These are phyloP conservation scores for Pyronema domesticum DNA, from an alignment of 495 filamentous ascomycete genomes.

Conservation along the genomic window DNA sequence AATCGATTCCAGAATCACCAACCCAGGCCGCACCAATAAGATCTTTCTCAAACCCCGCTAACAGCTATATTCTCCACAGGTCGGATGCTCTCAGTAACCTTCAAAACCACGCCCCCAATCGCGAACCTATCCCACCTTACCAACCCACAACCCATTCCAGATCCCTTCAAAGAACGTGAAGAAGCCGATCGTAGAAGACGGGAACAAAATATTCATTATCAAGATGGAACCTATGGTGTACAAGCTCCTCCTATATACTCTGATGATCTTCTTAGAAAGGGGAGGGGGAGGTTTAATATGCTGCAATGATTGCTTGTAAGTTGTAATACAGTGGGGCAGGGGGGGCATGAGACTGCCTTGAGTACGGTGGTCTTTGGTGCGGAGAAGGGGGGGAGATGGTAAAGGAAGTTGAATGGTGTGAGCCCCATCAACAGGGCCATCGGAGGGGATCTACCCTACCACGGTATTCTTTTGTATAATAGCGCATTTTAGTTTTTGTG, in stretches of 20 bases:
- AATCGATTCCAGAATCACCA: no score
- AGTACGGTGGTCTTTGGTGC: no score
- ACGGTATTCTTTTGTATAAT: background rate
- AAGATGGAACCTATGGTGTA: constrained; percentile 23
- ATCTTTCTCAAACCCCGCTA: background rate
- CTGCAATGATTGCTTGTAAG: background rate
- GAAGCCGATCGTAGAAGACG: constrained; percentile 22
- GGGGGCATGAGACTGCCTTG: no score
- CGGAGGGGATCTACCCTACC: no score
- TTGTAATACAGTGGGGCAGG: no score
- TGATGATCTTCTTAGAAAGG: constrained; percentile 21
- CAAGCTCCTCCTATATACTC: constrained; percentile 22
- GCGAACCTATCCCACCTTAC: constrained; percentile 6
- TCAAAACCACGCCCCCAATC: constrained; percentile 35
- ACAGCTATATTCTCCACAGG: constrained; percentile 20
- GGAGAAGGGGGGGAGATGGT: no score
- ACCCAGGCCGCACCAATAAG: no score
- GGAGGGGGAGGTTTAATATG: constrained; percentile 9
- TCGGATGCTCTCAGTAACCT: constrained; percentile 56
- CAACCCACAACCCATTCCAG: background rate
- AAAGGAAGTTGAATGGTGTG: no score
- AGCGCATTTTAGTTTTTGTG: background rate
- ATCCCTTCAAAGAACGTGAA: constrained; percentile 17
- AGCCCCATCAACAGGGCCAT: no score
- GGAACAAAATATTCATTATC: constrained; percentile 19